phyloP scores from a whole-genome alignment of 2,329 filamentous ascomycete genomes.

The Rhynchosporium graminicola region DNA sequence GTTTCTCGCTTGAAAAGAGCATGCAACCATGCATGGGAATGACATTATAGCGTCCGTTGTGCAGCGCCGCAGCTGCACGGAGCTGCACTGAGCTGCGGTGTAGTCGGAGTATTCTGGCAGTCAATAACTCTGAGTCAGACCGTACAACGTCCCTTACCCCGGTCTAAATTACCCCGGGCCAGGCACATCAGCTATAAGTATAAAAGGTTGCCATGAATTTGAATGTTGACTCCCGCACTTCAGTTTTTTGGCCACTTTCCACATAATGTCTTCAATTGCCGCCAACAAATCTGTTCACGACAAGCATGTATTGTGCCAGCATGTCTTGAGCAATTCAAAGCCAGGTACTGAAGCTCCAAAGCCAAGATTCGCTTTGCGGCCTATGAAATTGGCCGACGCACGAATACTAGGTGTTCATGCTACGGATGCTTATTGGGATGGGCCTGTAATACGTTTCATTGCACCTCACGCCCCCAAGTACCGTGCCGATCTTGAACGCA shows the following conservation, averaged over 20 bases:
- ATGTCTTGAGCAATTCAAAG: background rate
- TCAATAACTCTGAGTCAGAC: conserved; percentile 2
- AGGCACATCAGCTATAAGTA: background rate
- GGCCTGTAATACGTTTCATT: conserved; percentile 23
- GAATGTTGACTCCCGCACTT: background rate
- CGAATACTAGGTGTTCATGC: conserved; percentile 17
- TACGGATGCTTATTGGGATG: conserved; percentile 23
- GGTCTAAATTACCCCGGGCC: background rate
- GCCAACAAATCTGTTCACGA: background rate
- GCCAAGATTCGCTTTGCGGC: conserved; percentile 23
- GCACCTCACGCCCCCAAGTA: conserved; percentile 21
- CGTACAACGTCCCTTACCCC: background rate
- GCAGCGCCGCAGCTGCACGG: background rate
- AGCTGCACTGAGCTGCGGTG: background rate
- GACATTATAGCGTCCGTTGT: background rate
- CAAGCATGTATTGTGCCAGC: background rate
- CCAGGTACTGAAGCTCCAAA: background rate
- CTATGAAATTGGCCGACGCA: conserved; percentile 24
- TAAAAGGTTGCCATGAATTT: background rate
- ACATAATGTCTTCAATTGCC: background rate
- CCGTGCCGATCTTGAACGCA: conserved; percentile 19
- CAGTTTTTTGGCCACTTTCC: background rate
- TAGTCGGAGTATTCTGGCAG: background rate
- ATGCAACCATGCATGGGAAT: too few relatives aligned
- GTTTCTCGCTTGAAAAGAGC: background rate